Evolutionary conservation across 306 rosid species (phyloP).

Genomic region (Senna siamea): DNA sequence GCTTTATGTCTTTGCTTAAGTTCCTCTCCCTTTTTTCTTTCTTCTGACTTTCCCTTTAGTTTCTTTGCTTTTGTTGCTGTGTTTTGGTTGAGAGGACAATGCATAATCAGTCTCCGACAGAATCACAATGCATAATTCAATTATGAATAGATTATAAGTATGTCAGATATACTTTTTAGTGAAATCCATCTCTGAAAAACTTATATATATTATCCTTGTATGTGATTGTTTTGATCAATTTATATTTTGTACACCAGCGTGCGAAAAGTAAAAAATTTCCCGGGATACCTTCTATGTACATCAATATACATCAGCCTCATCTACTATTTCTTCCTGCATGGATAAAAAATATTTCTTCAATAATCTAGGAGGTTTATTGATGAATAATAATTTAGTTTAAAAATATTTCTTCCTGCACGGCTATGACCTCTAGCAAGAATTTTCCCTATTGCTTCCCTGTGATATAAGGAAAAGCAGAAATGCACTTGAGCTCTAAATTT

Average conservation of each 20-base stretch:
- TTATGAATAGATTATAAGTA: no score
- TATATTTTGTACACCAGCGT: no score
- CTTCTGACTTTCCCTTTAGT: neutral
- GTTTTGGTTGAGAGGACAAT: no score
- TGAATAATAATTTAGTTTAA: conserved; percentile 38
- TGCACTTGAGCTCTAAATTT: conserved; percentile 24
- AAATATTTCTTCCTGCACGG: conserved; percentile 92
- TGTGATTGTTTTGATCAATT: no score
- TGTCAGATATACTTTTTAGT: no score
- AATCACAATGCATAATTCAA: no score
- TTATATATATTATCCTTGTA: no score
- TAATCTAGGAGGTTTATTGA: conserved; percentile 44
- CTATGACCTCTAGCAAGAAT: conserved; percentile 96
- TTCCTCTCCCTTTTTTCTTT: neutral
- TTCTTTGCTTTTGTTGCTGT: neutral
- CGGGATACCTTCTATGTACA: conserved; percentile 85
- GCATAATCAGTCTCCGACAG: no score
- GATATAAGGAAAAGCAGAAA: conserved; percentile 31
- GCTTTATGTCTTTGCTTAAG: conserved; percentile 49
- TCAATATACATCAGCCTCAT: conserved; percentile 95
- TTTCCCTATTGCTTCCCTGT: conserved; percentile 98
- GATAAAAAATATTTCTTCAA: conserved; percentile 44
- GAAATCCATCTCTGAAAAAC: no score
- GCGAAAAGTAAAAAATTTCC: no score
- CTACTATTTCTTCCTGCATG: conserved; percentile 93